phyloP scores from a whole-genome alignment of 23 red algal genomes.

The Gracilariopsis chorda region DNA sequence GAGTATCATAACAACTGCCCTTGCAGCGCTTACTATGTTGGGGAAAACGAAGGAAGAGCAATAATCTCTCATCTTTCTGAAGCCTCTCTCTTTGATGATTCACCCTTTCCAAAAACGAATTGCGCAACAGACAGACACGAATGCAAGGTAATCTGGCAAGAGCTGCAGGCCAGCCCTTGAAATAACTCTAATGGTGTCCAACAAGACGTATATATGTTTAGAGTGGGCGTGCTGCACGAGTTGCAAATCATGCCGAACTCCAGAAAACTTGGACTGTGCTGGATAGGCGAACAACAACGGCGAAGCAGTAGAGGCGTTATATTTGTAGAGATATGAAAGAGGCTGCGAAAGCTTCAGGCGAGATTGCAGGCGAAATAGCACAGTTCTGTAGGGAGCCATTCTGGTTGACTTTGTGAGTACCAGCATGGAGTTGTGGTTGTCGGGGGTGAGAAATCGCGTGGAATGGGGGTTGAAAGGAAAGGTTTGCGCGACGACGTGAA shows the following conservation, averaged over 20 bases:
- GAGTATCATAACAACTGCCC: too few relatives aligned
- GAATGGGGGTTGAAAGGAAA: constrained; percentile 2
- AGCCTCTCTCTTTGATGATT: neutral
- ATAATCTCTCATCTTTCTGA: neutral
- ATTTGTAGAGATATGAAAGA: neutral
- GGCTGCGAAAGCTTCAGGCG: neutral
- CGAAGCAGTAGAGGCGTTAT: neutral
- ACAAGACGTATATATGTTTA: neutral
- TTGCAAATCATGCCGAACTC: constrained; percentile 10
- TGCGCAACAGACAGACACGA: neutral
- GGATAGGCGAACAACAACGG: constrained; percentile 22
- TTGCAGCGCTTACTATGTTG: neutral
- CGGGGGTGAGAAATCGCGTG: neutral
- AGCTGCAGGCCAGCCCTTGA: constrained; percentile 13
- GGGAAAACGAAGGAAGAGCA: neutral
- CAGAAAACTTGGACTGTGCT: constrained; percentile 53
- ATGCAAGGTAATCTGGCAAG: constrained; percentile 15
- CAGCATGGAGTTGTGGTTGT: constrained; percentile 36
- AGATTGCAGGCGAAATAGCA: neutral
- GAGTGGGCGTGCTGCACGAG: neutral
- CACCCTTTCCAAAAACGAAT: neutral
- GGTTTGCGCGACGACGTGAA: constrained; percentile 26
- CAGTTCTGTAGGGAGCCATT: neutral
- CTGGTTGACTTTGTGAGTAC: neutral
- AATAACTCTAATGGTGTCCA: constrained; percentile 29